These are phyloP conservation scores for Tetrapisispora namnaoensis DNA, from an alignment of 805 yeast genomes.

Conservation along the genomic window DNA sequence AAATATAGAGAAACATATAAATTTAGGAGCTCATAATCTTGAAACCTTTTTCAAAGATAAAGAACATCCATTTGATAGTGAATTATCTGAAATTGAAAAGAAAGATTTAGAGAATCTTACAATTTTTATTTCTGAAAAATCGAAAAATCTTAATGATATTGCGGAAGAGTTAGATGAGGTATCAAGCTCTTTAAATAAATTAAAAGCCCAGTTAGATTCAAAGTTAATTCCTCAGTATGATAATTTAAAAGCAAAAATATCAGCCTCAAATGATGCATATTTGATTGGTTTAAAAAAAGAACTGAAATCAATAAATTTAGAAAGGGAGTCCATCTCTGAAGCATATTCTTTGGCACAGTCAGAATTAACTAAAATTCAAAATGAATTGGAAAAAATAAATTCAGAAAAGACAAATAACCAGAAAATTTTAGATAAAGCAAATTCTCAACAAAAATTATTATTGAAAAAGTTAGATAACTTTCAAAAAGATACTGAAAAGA, in stretches of 20 bases:
- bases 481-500: constrained; percentile 56
- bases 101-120: constrained; percentile 34
- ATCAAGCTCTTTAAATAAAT: constrained; percentile 18
- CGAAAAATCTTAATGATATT: constrained; percentile 35
- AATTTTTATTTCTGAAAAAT: constrained; percentile 34
- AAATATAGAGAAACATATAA: constrained; percentile 29
- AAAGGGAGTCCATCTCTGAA: constrained; percentile 21
- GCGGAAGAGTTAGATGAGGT: constrained; percentile 17
- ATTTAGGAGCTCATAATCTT: constrained; percentile 32
- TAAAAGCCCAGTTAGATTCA: constrained; percentile 50
- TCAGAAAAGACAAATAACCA: constrained; percentile 27
- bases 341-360: constrained; percentile 25
- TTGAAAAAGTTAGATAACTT: constrained; percentile 49
- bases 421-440: constrained; percentile 37
- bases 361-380: constrained; percentile 23
- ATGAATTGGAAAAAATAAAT: constrained; percentile 22
- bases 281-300: constrained; percentile 11
- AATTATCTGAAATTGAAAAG: constrained; percentile 43
- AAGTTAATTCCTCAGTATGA: constrained; percentile 45
- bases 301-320: constrained; percentile 22
- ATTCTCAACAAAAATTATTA: constrained; percentile 46
- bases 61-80: constrained; percentile 42
- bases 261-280: constrained; percentile 9
- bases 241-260: constrained; percentile 27
- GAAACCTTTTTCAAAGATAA: constrained; percentile 41